Base-by-base conservation (phyloP, 306 rosid genomes). In the Gastrolobium villosum region DNA sequence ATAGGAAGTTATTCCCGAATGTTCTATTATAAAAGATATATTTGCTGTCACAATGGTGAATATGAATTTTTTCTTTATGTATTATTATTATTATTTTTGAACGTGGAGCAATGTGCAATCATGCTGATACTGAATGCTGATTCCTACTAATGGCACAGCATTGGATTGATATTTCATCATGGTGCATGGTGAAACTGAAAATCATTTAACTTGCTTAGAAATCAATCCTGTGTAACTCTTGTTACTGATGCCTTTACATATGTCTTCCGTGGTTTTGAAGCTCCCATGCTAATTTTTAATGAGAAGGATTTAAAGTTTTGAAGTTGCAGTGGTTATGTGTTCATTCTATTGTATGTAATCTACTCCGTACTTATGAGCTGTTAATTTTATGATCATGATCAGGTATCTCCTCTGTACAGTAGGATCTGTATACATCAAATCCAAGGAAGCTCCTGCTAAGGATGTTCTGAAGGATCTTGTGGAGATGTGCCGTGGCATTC, bases 341-440 rank as follows among this genome's bases (percentile, higher is more conserved):
- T 26, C 26, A 34, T 36, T 45, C 20, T 70, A 71, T 63, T 2
- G 2, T 10, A 39, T 70, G 59, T 77, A 37, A 60, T 45, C 6
- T 54, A 48, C 41, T 65, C 31, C 55, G 52, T 72, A 53, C 75
- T 46, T 65, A 64, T 45, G 65, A 62, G 41, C 46, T 74, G 44
- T 62, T 76, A 55, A 80, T 55, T 70, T 44, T 74, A 44, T 68
- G 41, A 64, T 64, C 31, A 65, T 26, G 31, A 74, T 79, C 88
- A 95, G 99, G 93, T 93, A 92, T 86, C 97, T 95, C 75, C 97
- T 92, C 46, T 93, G 99, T 81, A 93, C 98, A 41, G 98, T 95
- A 48, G 99, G 97, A 78, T 93, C 98, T 7, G 99, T 93, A 53
- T 95, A 87, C 90, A 88, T 92, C 70, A 91, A 88, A 52, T 91